Evolutionary conservation across 257 asterid genomes (phyloP), one percentile per base, ranked within the genome.

Genomic region (Solanum pennellii): DNA sequence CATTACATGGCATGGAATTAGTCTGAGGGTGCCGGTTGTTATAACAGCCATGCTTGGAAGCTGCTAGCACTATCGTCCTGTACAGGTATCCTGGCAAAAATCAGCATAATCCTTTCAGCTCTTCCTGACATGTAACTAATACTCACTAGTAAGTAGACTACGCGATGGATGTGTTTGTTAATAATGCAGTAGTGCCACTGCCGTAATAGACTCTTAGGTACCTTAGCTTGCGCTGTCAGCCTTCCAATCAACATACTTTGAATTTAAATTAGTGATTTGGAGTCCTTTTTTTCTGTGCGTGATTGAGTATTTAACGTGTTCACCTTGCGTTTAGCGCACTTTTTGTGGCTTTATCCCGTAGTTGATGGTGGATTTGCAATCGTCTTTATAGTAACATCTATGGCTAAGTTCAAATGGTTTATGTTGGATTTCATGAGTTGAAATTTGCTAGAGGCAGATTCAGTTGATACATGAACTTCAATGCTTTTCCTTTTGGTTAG

Each of bases 121-220:
- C 88, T 87, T 88, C 91, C 79, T 86, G 88, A 87, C 88, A 87
- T 93, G 96, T 93, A 92, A 89, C 90, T 86, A 88, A n/a, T 83
- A 45, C 44, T 49, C 66, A 45, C 27, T 80, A 45, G 7, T 42
- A 47, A 47, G 66, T 45, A 9, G 68, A 47, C n/a, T 15, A 16
- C 29, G 6, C 29, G 6, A 80, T 80, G 85, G 29, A 16, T 49
- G 68, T 80, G 85, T 80, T 47, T 49, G 69, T 80, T 65, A 80
- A 49, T 49, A 80, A 80, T 80, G 29, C 45, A 49, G 44, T 41
- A 80, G 29, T 10, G 39, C 85, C 20, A 80, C 85, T 80, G 42
- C 85, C 47, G 65, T 16, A 25, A 45, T 79, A 27, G 65, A 27
- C n/a, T 8, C 27, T 27, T 49, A 80, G 85, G 85, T 29, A 29